A percentile compares a stretch with the other conserved stretches of the same genome.
phyloP scores from a whole-genome alignment of 1,139 yeast species.

The Yueomyces sp. region DNA sequence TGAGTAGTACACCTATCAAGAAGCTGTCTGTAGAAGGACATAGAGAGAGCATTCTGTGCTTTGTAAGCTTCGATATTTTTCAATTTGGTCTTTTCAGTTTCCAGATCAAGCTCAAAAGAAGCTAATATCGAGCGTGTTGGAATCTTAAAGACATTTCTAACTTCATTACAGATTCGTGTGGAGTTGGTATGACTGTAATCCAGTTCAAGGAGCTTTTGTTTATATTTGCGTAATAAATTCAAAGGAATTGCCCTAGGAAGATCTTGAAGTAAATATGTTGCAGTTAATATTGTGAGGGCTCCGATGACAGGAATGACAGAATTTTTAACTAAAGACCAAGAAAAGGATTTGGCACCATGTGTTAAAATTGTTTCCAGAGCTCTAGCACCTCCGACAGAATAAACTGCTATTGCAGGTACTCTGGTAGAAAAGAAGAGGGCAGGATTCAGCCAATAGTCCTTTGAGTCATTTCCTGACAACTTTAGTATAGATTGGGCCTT shows the following conservation, averaged over 20 bases:
- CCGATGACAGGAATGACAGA: slow-evolving; percentile 29
- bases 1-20: slow-evolving; percentile 38
- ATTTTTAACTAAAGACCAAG: slow-evolving; percentile 22
- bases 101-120: slow-evolving; percentile 41
- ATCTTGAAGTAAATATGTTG: slow-evolving; percentile 60
- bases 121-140: slow-evolving; percentile 79
- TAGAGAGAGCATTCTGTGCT: slow-evolving; percentile 45
- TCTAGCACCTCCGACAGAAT: slow-evolving; percentile 26
- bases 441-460: slow-evolving; percentile 21
- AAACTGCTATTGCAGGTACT: slow-evolving; percentile 23
- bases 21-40: slow-evolving; percentile 47
- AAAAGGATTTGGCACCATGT: slow-evolving; percentile 25
- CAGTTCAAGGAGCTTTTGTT: slow-evolving; percentile 43
- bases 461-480: slow-evolving; percentile 13
- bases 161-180: slow-evolving; percentile 66
- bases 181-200: slow-evolving; percentile 77
- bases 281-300: slow-evolving; percentile 44
- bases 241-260: slow-evolving; percentile 84
- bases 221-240: slow-evolving; percentile 64
- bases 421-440: slow-evolving; percentile 23
- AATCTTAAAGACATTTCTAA: slow-evolving; percentile 63
- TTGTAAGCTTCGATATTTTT: slow-evolving; percentile 28
- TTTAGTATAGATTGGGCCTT: slow-evolving; percentile 8
- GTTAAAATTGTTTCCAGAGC: slow-evolving; percentile 21
- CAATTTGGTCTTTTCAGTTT: slow-evolving; percentile 14